Base-by-base conservation (phyloP, 2,329 filamentous ascomycete species). In the Capronia coronata region DNA sequence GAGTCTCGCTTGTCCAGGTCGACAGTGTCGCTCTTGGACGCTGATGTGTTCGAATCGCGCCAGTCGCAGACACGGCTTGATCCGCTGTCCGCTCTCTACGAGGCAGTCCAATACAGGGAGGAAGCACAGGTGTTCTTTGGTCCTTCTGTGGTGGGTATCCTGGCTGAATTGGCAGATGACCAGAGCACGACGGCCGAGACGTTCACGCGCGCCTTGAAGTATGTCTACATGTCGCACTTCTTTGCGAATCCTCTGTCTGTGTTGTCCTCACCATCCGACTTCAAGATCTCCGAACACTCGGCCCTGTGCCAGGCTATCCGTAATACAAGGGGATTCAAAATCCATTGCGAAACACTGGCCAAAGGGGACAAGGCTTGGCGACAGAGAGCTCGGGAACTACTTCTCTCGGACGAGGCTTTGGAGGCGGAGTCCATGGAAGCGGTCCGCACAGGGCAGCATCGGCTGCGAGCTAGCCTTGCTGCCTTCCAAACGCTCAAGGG, bases 141-240 rank as follows among this genome's bases (percentile, higher is more conserved):
- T 2, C 70, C 77, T 18, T 70, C 67, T 37, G 62, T 82, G 13
- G 73, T 74, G 40, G 67, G 65, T 16, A 68, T 71, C 43, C 66
- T 80, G 23, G 66, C 81, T 37, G 75, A 80, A 48, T 72, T 74
- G 44, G 77, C 80, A 40, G 73, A 70, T 53, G 77, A 82, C 58
- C 76, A 79, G 57, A 75, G 81, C n/a, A 76, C 79, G 53, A 80
- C 75, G 37, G 72, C 75, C 0, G 74, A 78, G 49, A 71, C 72
- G 11, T 76, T 82, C 54, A 68, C 70, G 44, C 72, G 74, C 49
- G 71, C 72, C 39, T 62, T 80, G 11, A 75, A 80, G 69, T 83
- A 83, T 63, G 72, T 75, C 1, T 79, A 78, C 59, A 82, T 83
- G 79, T 76, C 76, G 7, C 76, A 80, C 56, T 82, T 79, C 61